Base-by-base conservation (phyloP, 78 protist genomes). In the Chrysochromulina parva region DNA sequence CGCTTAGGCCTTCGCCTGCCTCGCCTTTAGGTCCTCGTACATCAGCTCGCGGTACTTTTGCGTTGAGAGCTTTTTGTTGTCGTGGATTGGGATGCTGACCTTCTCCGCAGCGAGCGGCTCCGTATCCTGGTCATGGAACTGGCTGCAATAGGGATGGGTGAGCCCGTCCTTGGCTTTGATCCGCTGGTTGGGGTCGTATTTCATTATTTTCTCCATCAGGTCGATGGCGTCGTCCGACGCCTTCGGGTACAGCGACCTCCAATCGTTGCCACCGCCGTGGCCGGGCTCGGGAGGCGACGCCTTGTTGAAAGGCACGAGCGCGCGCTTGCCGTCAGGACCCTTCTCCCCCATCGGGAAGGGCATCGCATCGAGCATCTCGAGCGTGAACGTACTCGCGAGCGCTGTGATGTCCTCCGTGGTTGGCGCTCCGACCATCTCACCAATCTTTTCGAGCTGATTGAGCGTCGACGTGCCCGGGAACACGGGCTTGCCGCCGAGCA, bases 381-480 rank as follows among this genome's bases (percentile, higher is more conserved):
- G 6, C 22, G 62, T 11, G 11, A 58, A 58, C 58, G 28, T 7
- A 7, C 26, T 65, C 11, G 3, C 48, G 16, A 88, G 7, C 10
- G 90, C 65, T 38, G 6, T 11, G 54, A 88, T 60, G 28, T 88
- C 90, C 11, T 88, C 52, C 47, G 9, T 11, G 71, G 90, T 22
- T 6, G 91, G 91, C 47, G n/a, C 7, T 53, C 91, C 91, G 9
- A 38, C 52, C 52, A 88, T 60, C 82, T 54, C 62, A 28, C 97
- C 65, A 57, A 98, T 94, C 47, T 91, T 85, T 62, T 96, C 96
- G 65, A 98, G 94, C 89, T 99, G 99, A 90, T 99, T 98, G 97
- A 98, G 94, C 24, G 99, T 99, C 53, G 97, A 93, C 47, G 94
- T 91, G 0, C 99, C 99, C 0, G 99, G 99, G 93, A 99, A 99